These are phyloP conservation scores for Neofusicoccum umdonicola DNA, from an alignment of 2,329 filamentous ascomycete species.

Conservation along the genomic window DNA sequence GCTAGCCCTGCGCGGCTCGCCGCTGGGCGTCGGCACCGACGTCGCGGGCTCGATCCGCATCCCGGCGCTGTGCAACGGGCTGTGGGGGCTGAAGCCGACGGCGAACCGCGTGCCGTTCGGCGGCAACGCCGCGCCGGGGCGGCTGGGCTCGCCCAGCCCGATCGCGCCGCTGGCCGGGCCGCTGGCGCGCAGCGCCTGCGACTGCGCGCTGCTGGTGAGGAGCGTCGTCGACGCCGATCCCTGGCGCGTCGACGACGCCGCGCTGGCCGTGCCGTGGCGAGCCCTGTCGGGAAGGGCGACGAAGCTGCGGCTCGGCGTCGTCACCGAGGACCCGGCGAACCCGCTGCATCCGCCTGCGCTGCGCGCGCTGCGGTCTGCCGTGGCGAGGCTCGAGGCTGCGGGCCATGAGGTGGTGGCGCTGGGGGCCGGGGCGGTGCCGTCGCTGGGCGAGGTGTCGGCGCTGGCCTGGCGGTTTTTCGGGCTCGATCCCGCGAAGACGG, in stretches of 20 bases:
- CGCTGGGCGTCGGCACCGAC: constrained; percentile 63
- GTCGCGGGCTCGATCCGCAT: constrained; percentile 67
- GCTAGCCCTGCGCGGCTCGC: constrained; percentile 56
- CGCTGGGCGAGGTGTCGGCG: constrained; percentile 32
- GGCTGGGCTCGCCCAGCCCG: constrained; percentile 17
- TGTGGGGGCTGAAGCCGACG: constrained; percentile 43
- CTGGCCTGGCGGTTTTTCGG: constrained; percentile 45
- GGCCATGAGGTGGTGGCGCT: constrained; percentile 36
- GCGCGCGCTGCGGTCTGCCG: constrained; percentile 45
- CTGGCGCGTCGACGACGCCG: constrained; percentile 47
- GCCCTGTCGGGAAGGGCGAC: background rate
- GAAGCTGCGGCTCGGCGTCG: constrained; percentile 13
- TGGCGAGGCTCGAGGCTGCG: constrained; percentile 36
- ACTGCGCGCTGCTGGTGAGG: constrained; percentile 43
- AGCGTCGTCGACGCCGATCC: constrained; percentile 41
- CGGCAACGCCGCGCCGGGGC: constrained; percentile 23
- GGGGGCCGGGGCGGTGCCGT: background rate
- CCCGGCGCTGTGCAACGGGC: constrained; percentile 72
- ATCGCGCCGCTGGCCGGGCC: constrained; percentile 45
- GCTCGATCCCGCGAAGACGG: constrained; percentile 37
- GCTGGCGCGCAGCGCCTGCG: constrained; percentile 41
- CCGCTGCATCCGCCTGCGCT: constrained; percentile 25
- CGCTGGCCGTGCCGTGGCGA: constrained; percentile 49
- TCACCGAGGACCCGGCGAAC: constrained; percentile 41
- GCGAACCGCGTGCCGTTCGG: constrained; percentile 44